phyloP scores from a whole-genome alignment of 1,284 basidiomycete species.

The Lentinula novae-zelandiae region DNA sequence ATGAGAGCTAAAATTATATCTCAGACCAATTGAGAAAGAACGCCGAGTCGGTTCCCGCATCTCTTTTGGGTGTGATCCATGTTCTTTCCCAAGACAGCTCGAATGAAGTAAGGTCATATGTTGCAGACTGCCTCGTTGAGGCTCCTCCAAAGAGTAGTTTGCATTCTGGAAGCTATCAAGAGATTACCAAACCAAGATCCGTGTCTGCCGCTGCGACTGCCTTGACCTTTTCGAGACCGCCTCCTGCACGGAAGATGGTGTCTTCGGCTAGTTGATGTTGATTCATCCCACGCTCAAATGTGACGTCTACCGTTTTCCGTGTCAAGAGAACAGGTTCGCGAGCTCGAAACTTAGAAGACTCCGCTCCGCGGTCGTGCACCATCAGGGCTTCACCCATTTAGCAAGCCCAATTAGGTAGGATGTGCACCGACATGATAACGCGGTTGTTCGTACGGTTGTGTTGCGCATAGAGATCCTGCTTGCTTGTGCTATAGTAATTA shows the following conservation, averaged over 20 bases:
- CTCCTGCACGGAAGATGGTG: constrained; percentile 16
- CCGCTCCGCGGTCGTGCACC: background rate
- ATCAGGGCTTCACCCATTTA: background rate
- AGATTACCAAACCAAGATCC: background rate
- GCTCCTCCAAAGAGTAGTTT: background rate
- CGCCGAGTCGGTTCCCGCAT: constrained; percentile 18
- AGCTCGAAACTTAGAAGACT: background rate
- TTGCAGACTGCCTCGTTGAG: constrained; percentile 19
- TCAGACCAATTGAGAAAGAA: constrained; percentile 4
- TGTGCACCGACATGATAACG: background rate
- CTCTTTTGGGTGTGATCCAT: constrained; percentile 33
- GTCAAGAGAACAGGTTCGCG: background rate
- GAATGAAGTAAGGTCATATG: constrained; percentile 44
- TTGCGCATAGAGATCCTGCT: constrained; percentile 3
- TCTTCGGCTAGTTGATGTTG: background rate
- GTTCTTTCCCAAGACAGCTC: constrained; percentile 45
- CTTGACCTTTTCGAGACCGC: constrained; percentile 15
- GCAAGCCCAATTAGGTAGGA: background rate
- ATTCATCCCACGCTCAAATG: background rate
- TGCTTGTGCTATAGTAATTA: background rate
- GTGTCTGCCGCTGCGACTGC: background rate
- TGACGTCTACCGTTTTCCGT: background rate
- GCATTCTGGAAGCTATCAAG: constrained; percentile 5
- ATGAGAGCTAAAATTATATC: background rate
- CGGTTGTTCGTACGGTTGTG: background rate